Evolutionary conservation across 2,329 filamentous ascomycete species (phyloP).

Genomic region (Talaromyces sp.): DNA sequence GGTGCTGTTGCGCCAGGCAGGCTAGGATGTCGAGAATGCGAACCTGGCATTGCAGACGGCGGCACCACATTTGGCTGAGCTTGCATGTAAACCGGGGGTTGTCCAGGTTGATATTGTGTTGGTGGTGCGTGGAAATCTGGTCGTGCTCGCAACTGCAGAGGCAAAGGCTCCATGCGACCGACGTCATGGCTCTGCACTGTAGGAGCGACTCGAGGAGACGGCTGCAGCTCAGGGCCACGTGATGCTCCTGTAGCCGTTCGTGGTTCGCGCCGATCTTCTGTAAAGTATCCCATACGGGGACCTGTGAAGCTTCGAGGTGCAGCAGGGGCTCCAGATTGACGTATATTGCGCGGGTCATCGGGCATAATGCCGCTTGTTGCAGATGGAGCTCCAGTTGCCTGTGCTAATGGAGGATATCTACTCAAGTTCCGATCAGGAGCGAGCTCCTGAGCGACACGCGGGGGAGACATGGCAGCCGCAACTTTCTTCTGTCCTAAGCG

Average conservation of each 20-base stretch:
- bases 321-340: slow-evolving; percentile 22
- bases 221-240: slow-evolving; percentile 25
- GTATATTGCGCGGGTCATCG: slow-evolving; percentile 33
- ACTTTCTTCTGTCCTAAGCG: slow-evolving; percentile 30
- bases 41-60: slow-evolving; percentile 23
- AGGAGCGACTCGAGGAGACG: slow-evolving; percentile 29
- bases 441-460: slow-evolving; percentile 25
- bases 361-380: slow-evolving; percentile 23
- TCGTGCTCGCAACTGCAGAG: slow-evolving; percentile 20
- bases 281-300: slow-evolving; percentile 43
- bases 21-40: slow-evolving; percentile 35
- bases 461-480: slow-evolving; percentile 22
- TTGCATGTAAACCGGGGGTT: slow-evolving; percentile 17
- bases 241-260: slow-evolving; percentile 17
- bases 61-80: slow-evolving; percentile 15
- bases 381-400: slow-evolving; percentile 30
- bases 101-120: slow-evolving; percentile 22
- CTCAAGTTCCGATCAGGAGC: slow-evolving; percentile 33
- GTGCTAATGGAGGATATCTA: slow-evolving; percentile 37
- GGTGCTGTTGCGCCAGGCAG: slow-evolving; percentile 27
- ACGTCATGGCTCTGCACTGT: slow-evolving; percentile 26
- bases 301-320: slow-evolving; percentile 33
- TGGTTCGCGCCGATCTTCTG: slow-evolving; percentile 32
- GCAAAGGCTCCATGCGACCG: slow-evolving; percentile 31
- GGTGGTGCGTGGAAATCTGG: slow-evolving; percentile 14